These are phyloP conservation scores for Royoungia palumana DNA, from an alignment of 768 basidiomycete genomes.

Conservation along the genomic window DNA sequence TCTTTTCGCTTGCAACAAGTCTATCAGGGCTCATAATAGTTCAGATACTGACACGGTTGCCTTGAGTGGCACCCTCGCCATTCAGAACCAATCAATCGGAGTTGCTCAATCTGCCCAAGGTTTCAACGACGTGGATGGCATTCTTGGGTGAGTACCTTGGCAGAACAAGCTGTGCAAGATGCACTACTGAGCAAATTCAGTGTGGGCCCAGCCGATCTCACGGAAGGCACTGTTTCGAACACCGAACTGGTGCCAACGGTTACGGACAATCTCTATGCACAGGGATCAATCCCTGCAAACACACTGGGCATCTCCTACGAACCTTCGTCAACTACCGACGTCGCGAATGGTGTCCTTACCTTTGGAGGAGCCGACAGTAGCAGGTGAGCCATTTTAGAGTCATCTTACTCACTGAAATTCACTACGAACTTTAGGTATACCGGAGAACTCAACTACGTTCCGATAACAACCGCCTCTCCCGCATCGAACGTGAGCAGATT, in stretches of 20 bases:
- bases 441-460: constrained; percentile 35
- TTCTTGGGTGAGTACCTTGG: constrained; percentile 39
- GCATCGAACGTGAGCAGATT: constrained; percentile 31
- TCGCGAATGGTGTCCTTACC: constrained; percentile 51
- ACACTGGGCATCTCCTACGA: constrained; percentile 51
- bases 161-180: background rate
- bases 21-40: background rate
- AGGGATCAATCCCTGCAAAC: constrained; percentile 44
- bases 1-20: background rate
- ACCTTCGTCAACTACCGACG: constrained; percentile 38
- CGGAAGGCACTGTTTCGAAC: constrained; percentile 40
- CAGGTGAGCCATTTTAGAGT: constrained; percentile 31
- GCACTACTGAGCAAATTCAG: constrained; percentile 19
- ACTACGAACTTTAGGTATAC: constrained; percentile 24
- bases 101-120: constrained; percentile 43
- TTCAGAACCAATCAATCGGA: constrained; percentile 47
- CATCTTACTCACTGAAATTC: background rate
- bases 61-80: constrained; percentile 38
- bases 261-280: constrained; percentile 51
- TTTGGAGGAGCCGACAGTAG: constrained; percentile 50
- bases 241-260: constrained; percentile 47
- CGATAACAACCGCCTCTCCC: constrained; percentile 45
- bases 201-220: constrained; percentile 52
- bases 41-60: constrained; percentile 48
- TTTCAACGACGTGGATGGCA: constrained; percentile 49